phyloP scores from a whole-genome alignment of 179 eudicot genomes.

The Sideroxylon spinosum region DNA sequence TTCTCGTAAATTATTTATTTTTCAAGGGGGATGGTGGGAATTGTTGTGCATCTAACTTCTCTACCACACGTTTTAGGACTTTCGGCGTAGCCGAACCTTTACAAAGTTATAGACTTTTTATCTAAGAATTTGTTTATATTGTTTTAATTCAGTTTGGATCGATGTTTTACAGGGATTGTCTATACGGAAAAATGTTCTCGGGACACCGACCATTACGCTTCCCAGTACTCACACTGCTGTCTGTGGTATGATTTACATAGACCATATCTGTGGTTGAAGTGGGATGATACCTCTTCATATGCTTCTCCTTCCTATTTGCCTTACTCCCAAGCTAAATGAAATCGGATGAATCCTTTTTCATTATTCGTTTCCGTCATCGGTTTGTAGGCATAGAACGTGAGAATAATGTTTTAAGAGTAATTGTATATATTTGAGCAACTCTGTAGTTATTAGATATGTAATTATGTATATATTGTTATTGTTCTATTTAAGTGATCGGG shows the following conservation, averaged over 20 bases:
- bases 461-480: no score
- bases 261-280: neutral
- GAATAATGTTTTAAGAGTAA: neutral
- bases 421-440: neutral
- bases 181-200: neutral
- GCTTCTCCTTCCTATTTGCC: no score
- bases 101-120: neutral
- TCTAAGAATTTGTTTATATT: neutral
- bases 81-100: neutral
- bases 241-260: neutral
- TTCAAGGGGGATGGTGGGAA: neutral
- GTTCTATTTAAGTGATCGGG: no score
- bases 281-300: no score
- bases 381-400: neutral
- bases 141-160: neutral
- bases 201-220: neutral
- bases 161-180: constrained; percentile 4
- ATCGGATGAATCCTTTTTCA: no score
- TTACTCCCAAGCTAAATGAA: no score
- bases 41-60: neutral
- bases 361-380: neutral
- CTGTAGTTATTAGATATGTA: neutral
- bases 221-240: no score
- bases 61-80: neutral
- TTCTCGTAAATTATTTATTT: neutral